Evolutionary conservation across 352 stramenopile genomes (phyloP), one percentile per base, ranked within the genome.

Genomic region (Globisporangium uncinulatum): DNA sequence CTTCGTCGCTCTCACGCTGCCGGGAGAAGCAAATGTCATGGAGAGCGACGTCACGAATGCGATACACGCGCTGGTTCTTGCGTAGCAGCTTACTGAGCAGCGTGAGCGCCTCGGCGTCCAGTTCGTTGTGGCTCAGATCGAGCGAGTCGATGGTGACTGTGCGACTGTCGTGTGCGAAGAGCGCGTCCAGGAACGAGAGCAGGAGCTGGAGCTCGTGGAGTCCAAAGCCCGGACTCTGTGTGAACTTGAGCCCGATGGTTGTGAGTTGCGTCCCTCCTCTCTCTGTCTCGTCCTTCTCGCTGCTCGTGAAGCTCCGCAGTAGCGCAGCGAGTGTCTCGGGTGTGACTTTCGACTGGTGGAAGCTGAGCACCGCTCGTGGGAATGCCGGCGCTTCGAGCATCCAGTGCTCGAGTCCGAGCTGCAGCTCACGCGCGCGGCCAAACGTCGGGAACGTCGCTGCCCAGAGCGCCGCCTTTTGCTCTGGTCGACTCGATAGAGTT

Each of bases 101-200:
- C 15, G 43, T 32, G 3, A 68, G 34, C 5, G 64, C 41, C 21
- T 36, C 49, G 2, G 34, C 17, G 32, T 49, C 44, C 50, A 68
- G 34, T 15, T 41, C 11, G 9, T 64, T 58, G 17, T 61, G n/a
- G 34, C 37, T 65, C 21, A 68, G 31, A 10, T 65, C 42, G 34
- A 68, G 44, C 7, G 54, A 51, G 0, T 19, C 17, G 20, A 59
- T 45, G 8, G 43, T 6, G 19, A 59, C 49, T 13, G 32, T 21
- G 15, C 54, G 45, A 11, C 9, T 21, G 6, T 41, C 17, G 34
- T 42, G 42, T 3, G 29, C 54, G 20, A 51, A 59, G 4, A 59
- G 4, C 21, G 7, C 19, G 24, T 56, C 51, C 8, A 56, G 37
- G n/a, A 56, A 56, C 37, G 42, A 14, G 51, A 49, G 20, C 37